Base-by-base conservation (phyloP, 2,329 filamentous ascomycete genomes). In the Microsporum audouinii region DNA sequence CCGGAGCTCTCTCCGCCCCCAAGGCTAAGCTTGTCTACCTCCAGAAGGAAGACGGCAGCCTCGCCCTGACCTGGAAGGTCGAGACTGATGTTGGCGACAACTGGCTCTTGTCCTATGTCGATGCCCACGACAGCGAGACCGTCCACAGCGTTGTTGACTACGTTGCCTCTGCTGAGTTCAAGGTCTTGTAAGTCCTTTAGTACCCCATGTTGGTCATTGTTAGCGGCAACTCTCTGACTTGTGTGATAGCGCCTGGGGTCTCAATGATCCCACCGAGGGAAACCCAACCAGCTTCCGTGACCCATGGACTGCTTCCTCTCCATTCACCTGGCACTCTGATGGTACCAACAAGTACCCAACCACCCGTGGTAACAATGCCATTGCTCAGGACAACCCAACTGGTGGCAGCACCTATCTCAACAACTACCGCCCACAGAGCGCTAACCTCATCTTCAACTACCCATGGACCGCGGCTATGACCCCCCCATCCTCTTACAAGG, bases 51-150 rank as follows among this genome's bases (percentile, higher is more conserved):
- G 62, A 63, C 34, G 62, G 60, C 34, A 60, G 1, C 12, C 34
- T 63, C 14, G 51, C 58, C 34, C 47, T 63, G 39, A 63, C 62
- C 31, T 63, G 62, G 62, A 63, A 27, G 49, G 58, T 63, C 2
- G 62, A 63, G 57, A 63, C 62, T 17, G 62, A 63, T 29, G 49
- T 62, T 41, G 62, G 60, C 49, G 62, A 63, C 60, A 62, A 63
- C 58, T 63, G 62, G 62, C 62, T 63, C 29, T 41, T 60, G 41
- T 58, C 60, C 3, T 63, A 63, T 43, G 58, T 63, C 31, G 62
- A 63, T 60, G 62, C 62, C 36, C 47, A 63, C 41, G 45, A 62
- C n/a, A 38, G 43, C 43, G 59, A 62, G 23, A 60, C 62, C 31
- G 55, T 63, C 31, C 62, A 63, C 36, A 43, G 38, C 23, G 62